These are phyloP conservation scores for Chlamydomonas applanata DNA, from an alignment of 139 green algal species.

Conservation along the genomic window DNA sequence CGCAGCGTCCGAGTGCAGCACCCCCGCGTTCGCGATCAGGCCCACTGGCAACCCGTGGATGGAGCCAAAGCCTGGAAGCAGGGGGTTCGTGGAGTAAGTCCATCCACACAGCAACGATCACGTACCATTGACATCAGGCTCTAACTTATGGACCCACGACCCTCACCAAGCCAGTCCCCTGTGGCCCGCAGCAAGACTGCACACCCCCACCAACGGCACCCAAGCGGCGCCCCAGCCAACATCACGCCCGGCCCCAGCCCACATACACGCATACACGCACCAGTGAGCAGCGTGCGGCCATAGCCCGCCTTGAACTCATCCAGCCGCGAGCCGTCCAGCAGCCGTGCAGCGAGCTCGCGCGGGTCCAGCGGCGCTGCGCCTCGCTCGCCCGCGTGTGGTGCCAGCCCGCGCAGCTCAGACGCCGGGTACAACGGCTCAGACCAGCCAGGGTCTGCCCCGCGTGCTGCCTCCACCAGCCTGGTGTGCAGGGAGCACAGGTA, in stretches of 20 bases:
- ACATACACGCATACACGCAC: no score
- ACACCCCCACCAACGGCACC: no score
- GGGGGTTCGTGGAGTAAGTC: no score
- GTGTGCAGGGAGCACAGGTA: no score
- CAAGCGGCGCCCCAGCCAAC: no score
- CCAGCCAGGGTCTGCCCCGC: slow-evolving; percentile 20
- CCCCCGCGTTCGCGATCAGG: slow-evolving; percentile 91
- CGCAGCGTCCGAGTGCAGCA: slow-evolving; percentile 86
- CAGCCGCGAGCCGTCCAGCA: slow-evolving; percentile 85
- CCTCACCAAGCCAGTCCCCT: no score
- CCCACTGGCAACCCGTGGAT: slow-evolving; percentile 79
- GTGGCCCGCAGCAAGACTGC: no score
- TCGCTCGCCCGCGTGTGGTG: slow-evolving; percentile 33
- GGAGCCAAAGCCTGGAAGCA: slow-evolving; percentile 65
- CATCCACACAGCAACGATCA: no score
- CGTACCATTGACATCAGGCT: no score
- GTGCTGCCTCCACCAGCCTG: neutral
- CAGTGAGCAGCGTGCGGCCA: slow-evolving; percentile 87
- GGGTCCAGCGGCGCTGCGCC: slow-evolving; percentile 36
- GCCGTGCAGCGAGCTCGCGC: slow-evolving; percentile 63
- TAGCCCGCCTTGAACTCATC: slow-evolving; percentile 93
- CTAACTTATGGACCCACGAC: no score
- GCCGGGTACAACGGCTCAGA: slow-evolving; percentile 71
- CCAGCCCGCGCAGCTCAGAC: slow-evolving; percentile 54
- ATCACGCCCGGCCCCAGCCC: no score